Percentiles rank a stretch among this genome's conserved stretches.
phyloP scores from a whole-genome alignment of 495 filamentous ascomycete species.

The Penicillium atrosanguineum region DNA sequence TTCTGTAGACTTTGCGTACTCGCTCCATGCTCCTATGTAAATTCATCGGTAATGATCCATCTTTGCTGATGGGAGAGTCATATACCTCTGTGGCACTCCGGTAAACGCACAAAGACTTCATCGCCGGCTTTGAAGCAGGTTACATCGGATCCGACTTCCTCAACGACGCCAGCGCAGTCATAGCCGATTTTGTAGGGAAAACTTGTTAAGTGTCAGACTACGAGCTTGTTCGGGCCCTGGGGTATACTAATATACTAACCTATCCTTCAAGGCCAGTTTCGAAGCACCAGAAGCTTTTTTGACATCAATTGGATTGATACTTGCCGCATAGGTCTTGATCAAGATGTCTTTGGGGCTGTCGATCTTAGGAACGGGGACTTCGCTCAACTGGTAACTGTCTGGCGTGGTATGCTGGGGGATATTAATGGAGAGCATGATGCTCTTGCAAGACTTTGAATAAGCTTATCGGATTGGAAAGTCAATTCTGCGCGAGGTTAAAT shows the following conservation, averaged over 20 bases:
- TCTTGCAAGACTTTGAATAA: not conserved
- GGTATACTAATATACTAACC: slow-evolving; percentile 18
- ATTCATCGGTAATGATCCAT: not conserved
- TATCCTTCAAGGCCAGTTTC: slow-evolving; percentile 30
- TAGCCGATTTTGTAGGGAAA: slow-evolving; percentile 44
- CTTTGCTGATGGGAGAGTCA: not conserved
- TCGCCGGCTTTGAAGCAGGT: slow-evolving; percentile 47
- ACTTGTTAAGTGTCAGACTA: slow-evolving; percentile 17
- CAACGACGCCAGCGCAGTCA: slow-evolving; percentile 48
- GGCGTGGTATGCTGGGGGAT: slow-evolving; percentile 42
- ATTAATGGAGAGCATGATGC: slow-evolving; percentile 46
- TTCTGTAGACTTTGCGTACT: slow-evolving; percentile 39
- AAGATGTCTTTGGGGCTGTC: slow-evolving; percentile 41
- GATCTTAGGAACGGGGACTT: slow-evolving; percentile 27
- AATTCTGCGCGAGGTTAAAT: not conserved
- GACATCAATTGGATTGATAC: slow-evolving; percentile 50
- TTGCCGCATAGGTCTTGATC: slow-evolving; percentile 49
- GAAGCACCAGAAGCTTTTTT: slow-evolving; percentile 37
- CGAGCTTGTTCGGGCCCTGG: not conserved
- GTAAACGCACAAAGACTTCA: slow-evolving; percentile 45
- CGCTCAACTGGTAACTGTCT: slow-evolving; percentile 36
- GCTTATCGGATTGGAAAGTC: not conserved
- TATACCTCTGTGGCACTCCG: slow-evolving; percentile 25
- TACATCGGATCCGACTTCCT: slow-evolving; percentile 40
- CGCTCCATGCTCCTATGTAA: slow-evolving; percentile 26